Percentiles rank a stretch among this genome's conserved stretches.
Evolutionary conservation across 805 yeast species (phyloP).

Genomic region (Ogataea paraovalis): DNA sequence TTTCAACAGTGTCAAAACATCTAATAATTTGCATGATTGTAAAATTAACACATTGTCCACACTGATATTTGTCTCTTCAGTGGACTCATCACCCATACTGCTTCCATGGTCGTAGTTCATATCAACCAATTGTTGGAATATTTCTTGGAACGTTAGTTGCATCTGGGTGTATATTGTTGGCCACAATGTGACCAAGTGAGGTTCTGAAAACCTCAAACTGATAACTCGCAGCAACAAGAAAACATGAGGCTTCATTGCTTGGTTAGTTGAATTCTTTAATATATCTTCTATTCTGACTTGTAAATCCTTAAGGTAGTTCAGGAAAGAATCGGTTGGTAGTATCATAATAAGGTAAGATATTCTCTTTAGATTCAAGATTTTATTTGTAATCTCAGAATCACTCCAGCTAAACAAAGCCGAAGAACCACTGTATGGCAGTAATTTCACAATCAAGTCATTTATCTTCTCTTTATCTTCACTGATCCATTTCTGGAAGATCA

Average conservation of each 20-base stretch:
- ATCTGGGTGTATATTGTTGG: conserved; percentile 59
- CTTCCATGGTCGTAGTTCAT: conserved; percentile 11
- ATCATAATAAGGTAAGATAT: conserved; percentile 61
- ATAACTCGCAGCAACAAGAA: conserved; percentile 62
- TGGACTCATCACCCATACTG: conserved; percentile 4
- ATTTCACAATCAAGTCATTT: conserved; percentile 45
- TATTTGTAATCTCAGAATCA: conserved; percentile 29
- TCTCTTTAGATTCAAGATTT: conserved; percentile 47
- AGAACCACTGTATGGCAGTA: conserved; percentile 47
- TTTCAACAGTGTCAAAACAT: conserved; percentile 61
- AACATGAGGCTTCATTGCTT: conserved; percentile 38
- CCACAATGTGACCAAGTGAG: conserved; percentile 71
- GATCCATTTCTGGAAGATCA: conserved; percentile 60
- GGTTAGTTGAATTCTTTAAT: conserved; percentile 26
- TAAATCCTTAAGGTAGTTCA: conserved; percentile 44
- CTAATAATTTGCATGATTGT: conserved; percentile 74
- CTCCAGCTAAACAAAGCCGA: conserved; percentile 44
- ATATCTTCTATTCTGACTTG: conserved; percentile 33
- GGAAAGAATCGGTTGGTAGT: conserved; percentile 56
- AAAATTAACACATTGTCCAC: conserved; percentile 42
- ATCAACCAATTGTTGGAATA: conserved; percentile 23
- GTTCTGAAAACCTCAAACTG: conserved; percentile 54
- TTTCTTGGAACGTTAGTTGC: conserved; percentile 43
- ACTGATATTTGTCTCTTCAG: conserved; percentile 22
- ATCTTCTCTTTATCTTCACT: conserved; percentile 57